These are phyloP conservation scores for Diaporthe sp. DNA, from an alignment of 2,329 filamentous ascomycete genomes.

Conservation along the genomic window DNA sequence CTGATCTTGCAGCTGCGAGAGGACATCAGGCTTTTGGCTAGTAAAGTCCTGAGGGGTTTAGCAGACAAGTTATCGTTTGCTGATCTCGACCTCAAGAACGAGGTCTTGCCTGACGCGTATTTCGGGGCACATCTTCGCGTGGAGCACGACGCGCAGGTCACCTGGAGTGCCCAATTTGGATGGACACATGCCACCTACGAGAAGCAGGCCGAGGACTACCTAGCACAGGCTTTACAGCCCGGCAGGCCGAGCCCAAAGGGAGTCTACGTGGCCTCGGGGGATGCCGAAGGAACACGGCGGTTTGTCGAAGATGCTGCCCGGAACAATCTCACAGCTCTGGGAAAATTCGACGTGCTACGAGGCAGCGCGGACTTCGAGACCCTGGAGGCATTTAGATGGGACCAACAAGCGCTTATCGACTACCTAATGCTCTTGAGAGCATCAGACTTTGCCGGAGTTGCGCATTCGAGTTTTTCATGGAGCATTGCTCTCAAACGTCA, in stretches of 20 bases:
- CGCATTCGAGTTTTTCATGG: slow-evolving; percentile 32
- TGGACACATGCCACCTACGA: slow-evolving; percentile 27
- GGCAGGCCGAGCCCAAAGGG: slow-evolving; percentile 1
- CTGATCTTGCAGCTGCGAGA: slow-evolving; percentile 46
- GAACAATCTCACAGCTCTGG: slow-evolving; percentile 2
- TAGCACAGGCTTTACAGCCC: neutral
- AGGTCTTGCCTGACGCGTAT: slow-evolving; percentile 4
- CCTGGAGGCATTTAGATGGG: slow-evolving; percentile 1
- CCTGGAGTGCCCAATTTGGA: neutral
- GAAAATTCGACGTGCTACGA: slow-evolving; percentile 15
- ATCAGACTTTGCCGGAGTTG: slow-evolving; percentile 26
- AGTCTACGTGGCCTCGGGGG: slow-evolving; percentile 28
- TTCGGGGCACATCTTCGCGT: slow-evolving; percentile 27
- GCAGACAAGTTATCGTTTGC: slow-evolving; percentile 4
- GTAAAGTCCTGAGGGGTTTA: slow-evolving; percentile 1
- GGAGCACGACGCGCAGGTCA: slow-evolving; percentile 8
- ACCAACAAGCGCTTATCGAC: slow-evolving; percentile 29
- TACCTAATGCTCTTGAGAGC: slow-evolving; percentile 23
- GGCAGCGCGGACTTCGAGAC: neutral
- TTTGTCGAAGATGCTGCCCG: slow-evolving; percentile 20
- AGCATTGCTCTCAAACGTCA: slow-evolving; percentile 28
- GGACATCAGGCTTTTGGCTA: slow-evolving; percentile 42
- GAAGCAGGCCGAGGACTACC: slow-evolving; percentile 24
- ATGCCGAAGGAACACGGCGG: slow-evolving; percentile 13
- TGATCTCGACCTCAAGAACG: neutral